These are phyloP conservation scores for Pichia paraexigua DNA, from an alignment of 805 yeast species.

Conservation along the genomic window DNA sequence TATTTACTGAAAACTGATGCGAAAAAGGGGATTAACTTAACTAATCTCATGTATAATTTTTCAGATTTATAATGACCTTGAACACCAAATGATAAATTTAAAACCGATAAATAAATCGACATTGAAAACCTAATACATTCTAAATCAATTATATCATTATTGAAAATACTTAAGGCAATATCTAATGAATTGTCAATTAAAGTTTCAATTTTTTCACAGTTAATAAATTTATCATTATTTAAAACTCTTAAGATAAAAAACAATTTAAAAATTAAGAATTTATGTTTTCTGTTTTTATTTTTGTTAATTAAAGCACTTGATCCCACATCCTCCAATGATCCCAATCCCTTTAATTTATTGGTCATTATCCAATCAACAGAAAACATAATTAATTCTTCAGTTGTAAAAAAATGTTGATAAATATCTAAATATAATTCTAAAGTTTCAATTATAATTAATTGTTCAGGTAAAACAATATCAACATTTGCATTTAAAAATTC, in stretches of 20 bases:
- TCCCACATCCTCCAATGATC: slow-evolving; percentile 30
- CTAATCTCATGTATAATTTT: slow-evolving; percentile 36
- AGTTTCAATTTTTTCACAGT: slow-evolving; percentile 18
- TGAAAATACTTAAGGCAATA: slow-evolving; percentile 53
- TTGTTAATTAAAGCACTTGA: slow-evolving; percentile 25
- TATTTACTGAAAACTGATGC: slow-evolving; percentile 43
- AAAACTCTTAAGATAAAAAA: slow-evolving; percentile 51
- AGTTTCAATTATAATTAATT: slow-evolving; percentile 51
- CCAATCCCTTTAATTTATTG: slow-evolving; percentile 50
- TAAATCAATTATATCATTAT: slow-evolving; percentile 40
- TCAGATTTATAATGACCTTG: slow-evolving; percentile 22
- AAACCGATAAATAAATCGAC: slow-evolving; percentile 45
- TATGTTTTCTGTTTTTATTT: slow-evolving; percentile 44
- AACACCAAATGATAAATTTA: slow-evolving; percentile 24
- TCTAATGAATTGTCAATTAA: slow-evolving; percentile 41
- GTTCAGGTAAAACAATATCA: slow-evolving; percentile 48
- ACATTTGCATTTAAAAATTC: slow-evolving; percentile 41
- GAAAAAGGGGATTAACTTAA: slow-evolving; percentile 48
- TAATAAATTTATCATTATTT: slow-evolving; percentile 19
- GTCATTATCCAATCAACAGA: slow-evolving; percentile 42
- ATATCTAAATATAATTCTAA: slow-evolving; percentile 47
- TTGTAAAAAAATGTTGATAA: slow-evolving; percentile 33
- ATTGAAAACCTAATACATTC: slow-evolving; percentile 60
- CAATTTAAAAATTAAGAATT: slow-evolving; percentile 48
- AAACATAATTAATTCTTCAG: slow-evolving; percentile 33